Conservation (phyloP, 139 green algal genomes). For the Haematococcus lacustris region DNA sequence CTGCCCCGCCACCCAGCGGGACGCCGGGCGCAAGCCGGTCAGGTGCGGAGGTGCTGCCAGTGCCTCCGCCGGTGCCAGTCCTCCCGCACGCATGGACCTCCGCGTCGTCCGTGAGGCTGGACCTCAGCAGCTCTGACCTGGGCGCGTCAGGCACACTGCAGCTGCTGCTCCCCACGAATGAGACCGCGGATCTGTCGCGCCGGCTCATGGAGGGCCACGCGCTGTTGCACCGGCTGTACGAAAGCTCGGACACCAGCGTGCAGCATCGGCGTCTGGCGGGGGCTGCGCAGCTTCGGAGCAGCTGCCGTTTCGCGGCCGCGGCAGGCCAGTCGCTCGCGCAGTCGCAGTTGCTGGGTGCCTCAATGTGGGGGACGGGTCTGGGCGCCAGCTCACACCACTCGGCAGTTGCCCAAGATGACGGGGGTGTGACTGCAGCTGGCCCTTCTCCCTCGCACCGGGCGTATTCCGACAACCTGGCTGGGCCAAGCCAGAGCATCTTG, state of each 20-base stretch:
- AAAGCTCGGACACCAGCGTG: neutral
- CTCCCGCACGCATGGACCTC: neutral
- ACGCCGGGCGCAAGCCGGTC: neutral
- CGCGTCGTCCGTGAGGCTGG: too few relatives aligned
- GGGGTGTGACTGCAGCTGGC: too few relatives aligned
- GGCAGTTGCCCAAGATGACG: too few relatives aligned
- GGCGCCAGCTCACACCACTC: too few relatives aligned
- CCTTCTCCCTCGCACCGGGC: too few relatives aligned
- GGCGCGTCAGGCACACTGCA: neutral
- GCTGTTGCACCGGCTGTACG: neutral
- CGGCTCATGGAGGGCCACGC: slow-evolving; percentile 29
- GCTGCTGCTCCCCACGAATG: slow-evolving; percentile 22
- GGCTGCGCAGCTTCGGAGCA: neutral
- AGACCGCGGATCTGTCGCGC: slow-evolving; percentile 15
- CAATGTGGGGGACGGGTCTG: too few relatives aligned
- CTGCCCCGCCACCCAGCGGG: neutral
- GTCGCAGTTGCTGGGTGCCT: too few relatives aligned
- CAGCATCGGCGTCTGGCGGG: neutral
- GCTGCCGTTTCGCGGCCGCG: too few relatives aligned
- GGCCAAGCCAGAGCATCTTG: too few relatives aligned
- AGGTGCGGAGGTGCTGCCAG: neutral
- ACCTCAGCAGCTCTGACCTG: neutral
- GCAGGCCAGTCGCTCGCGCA: too few relatives aligned
- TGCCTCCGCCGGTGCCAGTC: neutral
- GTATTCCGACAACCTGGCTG: too few relatives aligned